Evolutionary conservation across 164 flowering plant species (phyloP), one percentile per base, ranked within the genome.

Genomic region (Cinnamomum micranthum): DNA sequence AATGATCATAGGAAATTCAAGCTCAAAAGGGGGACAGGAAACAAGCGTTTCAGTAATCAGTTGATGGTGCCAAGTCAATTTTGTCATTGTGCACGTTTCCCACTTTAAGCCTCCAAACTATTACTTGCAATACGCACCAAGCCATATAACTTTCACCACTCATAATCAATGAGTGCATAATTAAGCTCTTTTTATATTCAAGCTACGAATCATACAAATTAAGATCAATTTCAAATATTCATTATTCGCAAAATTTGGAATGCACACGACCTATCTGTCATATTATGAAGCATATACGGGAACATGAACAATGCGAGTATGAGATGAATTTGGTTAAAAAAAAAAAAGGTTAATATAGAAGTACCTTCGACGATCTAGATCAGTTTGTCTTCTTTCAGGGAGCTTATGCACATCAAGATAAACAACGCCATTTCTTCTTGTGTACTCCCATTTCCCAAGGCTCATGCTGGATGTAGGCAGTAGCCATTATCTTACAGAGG

Each of bases 401-500:
- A 94, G 82, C 79, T 94, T 96, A 81, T 94, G 99, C 77, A 96
- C 99, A 88, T 96, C 97, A 79, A 96, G 97, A 86, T 94, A 96
- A 63, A 96, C 91, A 50, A 90, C 94, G 13, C 99, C 99, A 66
- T 92, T 94, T 82, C 97, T n/a, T 89, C 85, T 92, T 96, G 72
- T 96, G 99, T 77, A 96, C 98, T 24, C 99, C 99, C 99, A 96
- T 94, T 79, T 92, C 99, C 99, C 99, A 96, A 64, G 99, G 92
- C 71, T 96, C 97, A 74, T 92, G 80, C 76, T 88, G 86, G 75
- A 86, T 82, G 78, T 96, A 96, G 75, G 94, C 91, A 79, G 99
- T 91, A 58, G 91, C 95, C 83, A 96, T 47, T 78, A 96, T 96
- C 99, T n/a, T 96, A 83, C 75, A 85, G 2, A 50, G 41, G 19